Base-by-base conservation (phyloP, 2,329 filamentous ascomycete species). In the Chalara sp. region DNA sequence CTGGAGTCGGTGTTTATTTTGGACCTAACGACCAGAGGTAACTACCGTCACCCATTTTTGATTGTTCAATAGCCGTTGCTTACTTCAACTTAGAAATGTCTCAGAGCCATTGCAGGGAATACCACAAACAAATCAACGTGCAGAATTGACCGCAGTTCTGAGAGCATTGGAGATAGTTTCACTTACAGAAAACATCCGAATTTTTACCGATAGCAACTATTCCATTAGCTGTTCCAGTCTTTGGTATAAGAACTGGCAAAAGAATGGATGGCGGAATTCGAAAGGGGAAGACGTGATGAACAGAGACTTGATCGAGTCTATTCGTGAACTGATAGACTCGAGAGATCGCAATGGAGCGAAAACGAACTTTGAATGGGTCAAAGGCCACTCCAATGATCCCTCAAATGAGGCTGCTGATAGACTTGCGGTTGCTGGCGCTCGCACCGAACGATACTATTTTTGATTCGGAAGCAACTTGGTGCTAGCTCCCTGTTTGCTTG, bases 191-290 rank as follows among this genome's bases (percentile, higher is more conserved):
- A 75, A 82, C 53, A 78, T 95, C 10, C 78, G 83, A 51, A 95
- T 99, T 58, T 79, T 84, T 65, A 90, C 84, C n/a, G 93, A 99
- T 70, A 93, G 87, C 68, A 83, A 84, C 62, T 97, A 97, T 70
- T 79, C 88, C 1, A 96, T 96, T 68, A 85, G 91, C 58, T 97
- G 92, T 63, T 81, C 90, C 30, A 95, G 85, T 1, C 77, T 83
- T 43, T 99, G 93, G 92, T 90, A 83, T 62, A 68, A 70, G 28
- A 83, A 78, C 50, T 97, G 93, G 93, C 74, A 81, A 56, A 76
- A 70, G 50, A 81, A 92, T 60, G 77, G 77, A 5, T 99, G 92
- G 92, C 78, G 77, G 64, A 96, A 83, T n/a, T 71, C 80, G 3
- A 71, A 75, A 1, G 81, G 82, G 7, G 85, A 84, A 53, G 70